phyloP scores from a whole-genome alignment of 495 filamentous ascomycete genomes.

The Penicillium odoratum region DNA sequence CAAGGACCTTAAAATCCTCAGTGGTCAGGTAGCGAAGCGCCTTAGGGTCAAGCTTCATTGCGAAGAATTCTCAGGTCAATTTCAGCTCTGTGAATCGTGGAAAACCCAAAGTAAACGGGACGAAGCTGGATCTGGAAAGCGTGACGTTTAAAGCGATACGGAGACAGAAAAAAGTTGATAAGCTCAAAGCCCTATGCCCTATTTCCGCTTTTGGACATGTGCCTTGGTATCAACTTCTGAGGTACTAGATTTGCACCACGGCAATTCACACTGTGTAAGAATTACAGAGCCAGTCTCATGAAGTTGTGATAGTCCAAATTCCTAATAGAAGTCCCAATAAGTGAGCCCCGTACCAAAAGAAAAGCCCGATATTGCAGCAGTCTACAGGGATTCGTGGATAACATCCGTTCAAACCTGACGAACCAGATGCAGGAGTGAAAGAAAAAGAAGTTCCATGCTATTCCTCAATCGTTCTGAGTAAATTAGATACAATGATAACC shows the following conservation, averaged over 20 bases:
- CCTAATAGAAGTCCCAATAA: not conserved
- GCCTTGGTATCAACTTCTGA: conserved; percentile 4
- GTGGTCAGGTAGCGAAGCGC: conserved; percentile 84
- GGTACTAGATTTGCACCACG: not conserved
- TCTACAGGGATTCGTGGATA: conserved; percentile 12
- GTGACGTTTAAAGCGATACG: conserved; percentile 18
- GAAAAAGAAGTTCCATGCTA: conserved; percentile 29
- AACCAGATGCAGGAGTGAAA: conserved; percentile 15
- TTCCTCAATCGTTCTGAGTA: conserved; percentile 43
- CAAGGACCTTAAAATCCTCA: conserved; percentile 95
- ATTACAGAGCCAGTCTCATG: not conserved
- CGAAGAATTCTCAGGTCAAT: not conserved
- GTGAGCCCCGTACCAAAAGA: not conserved
- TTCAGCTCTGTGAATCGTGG: not conserved
- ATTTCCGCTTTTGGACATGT: conserved; percentile 33
- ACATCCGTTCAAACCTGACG: conserved; percentile 3
- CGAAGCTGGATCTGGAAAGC: conserved; percentile 7
- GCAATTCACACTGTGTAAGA: not conserved
- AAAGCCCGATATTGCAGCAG: not conserved
- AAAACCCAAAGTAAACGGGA: conserved; percentile 8
- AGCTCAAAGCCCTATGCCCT: conserved; percentile 47
- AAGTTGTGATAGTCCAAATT: not conserved
- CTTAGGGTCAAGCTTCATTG: conserved; percentile 92
- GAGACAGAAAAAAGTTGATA: conserved; percentile 38
- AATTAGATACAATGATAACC: conserved; percentile 39